Evolutionary conservation across 2,329 filamentous ascomycete species (phyloP), one percentile per base, ranked within the genome.

Genomic region (Diaporthe vaccinii): DNA sequence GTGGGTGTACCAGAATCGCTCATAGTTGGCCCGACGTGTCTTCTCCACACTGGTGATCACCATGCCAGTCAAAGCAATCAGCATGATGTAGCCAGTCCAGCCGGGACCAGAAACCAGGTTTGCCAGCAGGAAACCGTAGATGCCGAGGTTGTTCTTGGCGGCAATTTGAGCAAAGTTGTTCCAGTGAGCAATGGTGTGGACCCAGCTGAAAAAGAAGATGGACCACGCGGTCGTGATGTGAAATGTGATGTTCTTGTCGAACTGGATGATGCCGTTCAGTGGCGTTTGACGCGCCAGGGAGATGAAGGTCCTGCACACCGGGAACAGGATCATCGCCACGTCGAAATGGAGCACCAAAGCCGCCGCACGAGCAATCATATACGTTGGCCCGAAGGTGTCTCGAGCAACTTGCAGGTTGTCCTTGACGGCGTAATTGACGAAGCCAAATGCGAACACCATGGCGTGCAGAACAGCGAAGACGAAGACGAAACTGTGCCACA

Each of bases 1-100:
- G 84, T 97, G 94, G 2, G 93, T 95, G 84, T 95, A 96, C 94
- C 95, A 97, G 88, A 97, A 97, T 36, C 94, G 93, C 84, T 96
- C 94, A 83, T 95, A 96, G 86, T 97, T 96, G 76, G 93, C 93
- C 72, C 94, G 91, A 69, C 94, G 90, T 14, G 92, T 91, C 86
- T 94, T 94, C 85, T 96, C 94, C 20, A 94, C 87, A 12, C 94
- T 95, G 0, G 94, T 97, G 36, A 92, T 80, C 4, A 93, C 93
- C 89, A 97, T 97, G 70, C 91, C 91, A 88, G 94, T 95, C 68
- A 97, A 85, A 12, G 92, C 90, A 75, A 93, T 88, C 78, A 97
- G 86, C 95, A 97, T 96, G 77, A 96, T 88, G 81, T 96, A 96
- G 76, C 95, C 95, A 55, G 93, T 94, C 95, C 94, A 97, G 77